Conservation (phyloP, 345 rosid species). For the Tarenaya hassleriana region DNA sequence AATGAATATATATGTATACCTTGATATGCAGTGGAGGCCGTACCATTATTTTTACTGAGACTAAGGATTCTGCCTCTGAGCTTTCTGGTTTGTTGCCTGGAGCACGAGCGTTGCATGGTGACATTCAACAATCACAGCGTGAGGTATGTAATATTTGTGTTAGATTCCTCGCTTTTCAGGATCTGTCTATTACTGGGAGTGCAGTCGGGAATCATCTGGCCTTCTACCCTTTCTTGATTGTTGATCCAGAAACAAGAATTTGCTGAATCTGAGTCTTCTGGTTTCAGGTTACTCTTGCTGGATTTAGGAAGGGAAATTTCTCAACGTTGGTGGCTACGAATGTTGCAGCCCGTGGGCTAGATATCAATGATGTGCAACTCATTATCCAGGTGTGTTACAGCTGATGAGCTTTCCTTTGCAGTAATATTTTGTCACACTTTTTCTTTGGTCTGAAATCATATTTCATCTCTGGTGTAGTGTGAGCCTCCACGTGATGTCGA, state of each 20-base stretch:
- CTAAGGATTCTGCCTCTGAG: constrained; percentile 79
- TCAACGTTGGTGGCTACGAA: constrained; percentile 86
- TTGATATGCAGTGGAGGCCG: constrained; percentile 72
- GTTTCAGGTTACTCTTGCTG: constrained; percentile 75
- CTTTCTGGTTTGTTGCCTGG: constrained; percentile 82
- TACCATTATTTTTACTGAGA: constrained; percentile 85
- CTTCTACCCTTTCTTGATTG: background rate
- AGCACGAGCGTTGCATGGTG: constrained; percentile 90
- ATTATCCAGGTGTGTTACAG: constrained; percentile 70
- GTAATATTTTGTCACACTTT: background rate
- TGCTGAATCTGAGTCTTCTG: constrained; percentile 8
- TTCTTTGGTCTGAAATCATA: constrained; percentile 1
- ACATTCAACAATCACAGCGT: constrained; percentile 83
- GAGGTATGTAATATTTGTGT: constrained; percentile 45
- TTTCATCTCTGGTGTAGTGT: constrained; percentile 43
- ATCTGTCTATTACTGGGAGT: too few relatives aligned
- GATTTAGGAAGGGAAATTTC: constrained; percentile 88
- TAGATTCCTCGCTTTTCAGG: background rate
- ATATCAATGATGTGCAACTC: constrained; percentile 90
- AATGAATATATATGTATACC: background rate
- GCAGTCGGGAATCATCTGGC: too few relatives aligned
- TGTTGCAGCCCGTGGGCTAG: constrained; percentile 97
- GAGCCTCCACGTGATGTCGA: constrained; percentile 98
- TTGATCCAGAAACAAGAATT: constrained; percentile 1
- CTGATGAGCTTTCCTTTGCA: background rate